Evolutionary conservation across 23 red algal genomes (phyloP).

Genomic region (Pyropia haitanensis): DNA sequence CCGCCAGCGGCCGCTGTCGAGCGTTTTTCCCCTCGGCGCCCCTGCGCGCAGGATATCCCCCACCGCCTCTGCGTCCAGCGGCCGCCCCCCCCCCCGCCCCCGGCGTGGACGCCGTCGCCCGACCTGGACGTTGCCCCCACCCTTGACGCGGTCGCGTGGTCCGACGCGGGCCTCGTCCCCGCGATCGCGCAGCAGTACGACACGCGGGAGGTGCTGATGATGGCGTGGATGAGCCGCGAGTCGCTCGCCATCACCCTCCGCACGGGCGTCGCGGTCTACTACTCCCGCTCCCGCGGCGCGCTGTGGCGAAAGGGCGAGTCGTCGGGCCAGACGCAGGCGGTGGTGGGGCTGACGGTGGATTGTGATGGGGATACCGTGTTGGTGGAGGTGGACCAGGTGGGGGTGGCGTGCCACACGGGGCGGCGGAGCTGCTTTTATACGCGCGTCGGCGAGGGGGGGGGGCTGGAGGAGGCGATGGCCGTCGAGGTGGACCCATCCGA

Average conservation of each 20-base stretch:
- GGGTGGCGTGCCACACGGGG: constrained; percentile 97
- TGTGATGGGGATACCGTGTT: constrained; percentile 92
- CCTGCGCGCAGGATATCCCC: too few relatives aligned
- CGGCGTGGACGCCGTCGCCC: too few relatives aligned
- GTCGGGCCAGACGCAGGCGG: constrained; percentile 81
- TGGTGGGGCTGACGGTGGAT: constrained; percentile 70
- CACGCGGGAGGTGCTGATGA: constrained; percentile 74
- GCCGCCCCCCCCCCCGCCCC: too few relatives aligned
- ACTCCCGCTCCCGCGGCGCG: constrained; percentile 68
- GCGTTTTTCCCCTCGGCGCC: too few relatives aligned
- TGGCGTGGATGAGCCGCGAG: constrained; percentile 86
- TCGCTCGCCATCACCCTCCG: constrained; percentile 72
- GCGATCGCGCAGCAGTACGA: constrained; percentile 88
- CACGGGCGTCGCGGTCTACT: constrained; percentile 60
- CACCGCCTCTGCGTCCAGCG: too few relatives aligned
- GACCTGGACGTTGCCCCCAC: constrained; percentile 12
- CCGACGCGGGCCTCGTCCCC: constrained; percentile 66
- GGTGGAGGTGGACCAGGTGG: constrained; percentile 80
- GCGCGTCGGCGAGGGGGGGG: too few relatives aligned
- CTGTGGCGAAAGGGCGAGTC: constrained; percentile 96
- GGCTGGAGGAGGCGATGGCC: too few relatives aligned
- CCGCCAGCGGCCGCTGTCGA: too few relatives aligned
- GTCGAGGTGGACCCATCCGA: too few relatives aligned
- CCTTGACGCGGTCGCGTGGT: constrained; percentile 34
- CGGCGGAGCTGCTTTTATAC: constrained; percentile 81